Evolutionary conservation across 2,329 filamentous ascomycete species (phyloP).

Genomic region (Fusarium veterinarium): DNA sequence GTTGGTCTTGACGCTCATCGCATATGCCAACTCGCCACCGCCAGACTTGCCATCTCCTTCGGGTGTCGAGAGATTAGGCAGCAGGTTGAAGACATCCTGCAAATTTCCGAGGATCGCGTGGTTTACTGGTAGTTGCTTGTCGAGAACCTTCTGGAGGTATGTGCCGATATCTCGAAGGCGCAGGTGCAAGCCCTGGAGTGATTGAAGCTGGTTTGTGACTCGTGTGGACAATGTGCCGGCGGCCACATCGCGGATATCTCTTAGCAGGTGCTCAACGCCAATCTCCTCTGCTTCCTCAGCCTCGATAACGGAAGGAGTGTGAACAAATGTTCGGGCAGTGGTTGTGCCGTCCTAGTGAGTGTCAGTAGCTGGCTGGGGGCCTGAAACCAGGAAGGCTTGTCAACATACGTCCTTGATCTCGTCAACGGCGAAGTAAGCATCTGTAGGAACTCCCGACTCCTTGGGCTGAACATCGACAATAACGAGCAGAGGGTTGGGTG

Average conservation of each 20-base stretch:
- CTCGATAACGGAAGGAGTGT: conserved; percentile 98
- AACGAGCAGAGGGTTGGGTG: conserved; percentile 92
- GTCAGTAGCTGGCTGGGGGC: conserved; percentile 1
- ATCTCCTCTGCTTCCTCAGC: conserved; percentile 99
- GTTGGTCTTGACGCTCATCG: conserved; percentile 99
- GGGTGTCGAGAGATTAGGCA: conserved; percentile 93
- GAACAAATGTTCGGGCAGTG: conserved; percentile 96
- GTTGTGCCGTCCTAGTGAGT: conserved; percentile 89
- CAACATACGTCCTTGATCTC: conserved; percentile 96
- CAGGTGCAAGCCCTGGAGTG: conserved; percentile 93
- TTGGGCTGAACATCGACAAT: conserved; percentile 99
- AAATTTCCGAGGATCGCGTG: conserved; percentile 97
- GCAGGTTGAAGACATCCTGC: conserved; percentile 99
- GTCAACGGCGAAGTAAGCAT: conserved; percentile 98
- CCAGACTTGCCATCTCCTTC: conserved; percentile 71
- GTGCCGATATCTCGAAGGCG: conserved; percentile 94
- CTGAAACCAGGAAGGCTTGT: not conserved
- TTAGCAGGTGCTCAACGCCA: conserved; percentile 95
- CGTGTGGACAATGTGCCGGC: conserved; percentile 96
- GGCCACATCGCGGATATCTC: conserved; percentile 97
- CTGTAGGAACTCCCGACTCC: conserved; percentile 95
- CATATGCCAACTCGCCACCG: conserved; percentile 89
- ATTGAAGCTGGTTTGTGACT: conserved; percentile 97
- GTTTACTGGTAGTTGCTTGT: conserved; percentile 93
- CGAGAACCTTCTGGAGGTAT: conserved; percentile 95